A percentile compares a stretch with the other conserved stretches of the same genome.
phyloP scores from a whole-genome alignment of 257 asterid species.

The Mitragyna speciosa region DNA sequence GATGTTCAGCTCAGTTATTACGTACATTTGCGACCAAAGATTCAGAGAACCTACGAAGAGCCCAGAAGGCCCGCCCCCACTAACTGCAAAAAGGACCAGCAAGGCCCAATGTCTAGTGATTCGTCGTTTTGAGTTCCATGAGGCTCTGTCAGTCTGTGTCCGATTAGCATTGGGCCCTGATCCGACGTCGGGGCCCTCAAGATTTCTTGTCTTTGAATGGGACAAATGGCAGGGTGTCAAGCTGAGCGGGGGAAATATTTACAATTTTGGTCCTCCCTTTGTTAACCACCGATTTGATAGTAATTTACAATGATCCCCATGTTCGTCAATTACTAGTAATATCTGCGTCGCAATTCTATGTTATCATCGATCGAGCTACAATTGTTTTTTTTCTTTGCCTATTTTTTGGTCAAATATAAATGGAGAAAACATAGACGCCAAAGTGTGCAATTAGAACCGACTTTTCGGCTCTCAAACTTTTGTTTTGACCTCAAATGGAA shows the following conservation, averaged over 20 bases:
- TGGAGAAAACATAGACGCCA: too few relatives aligned
- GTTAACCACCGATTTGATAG: neutral
- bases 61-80: constrained; percentile 28
- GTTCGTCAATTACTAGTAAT: too few relatives aligned
- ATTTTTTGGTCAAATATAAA: too few relatives aligned
- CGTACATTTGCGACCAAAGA: constrained; percentile 18
- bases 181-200: neutral
- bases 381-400: too few relatives aligned
- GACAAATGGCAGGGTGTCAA: neutral
- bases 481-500: too few relatives aligned
- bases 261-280: neutral
- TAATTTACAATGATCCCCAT: too few relatives aligned
- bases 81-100: neutral
- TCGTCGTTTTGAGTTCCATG: constrained; percentile 27
- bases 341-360: too few relatives aligned
- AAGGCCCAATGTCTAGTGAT: constrained; percentile 27
- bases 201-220: neutral
- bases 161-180: neutral
- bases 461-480: too few relatives aligned
- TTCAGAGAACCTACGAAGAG: constrained; percentile 21
- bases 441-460: too few relatives aligned
- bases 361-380: too few relatives aligned
- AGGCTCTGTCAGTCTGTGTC: constrained; percentile 24
- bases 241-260: neutral
- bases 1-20: neutral